Percentiles rank a stretch among this genome's conserved stretches.
Evolutionary conservation across 345 rosid species (phyloP).

Genomic region (Acer saccharum): DNA sequence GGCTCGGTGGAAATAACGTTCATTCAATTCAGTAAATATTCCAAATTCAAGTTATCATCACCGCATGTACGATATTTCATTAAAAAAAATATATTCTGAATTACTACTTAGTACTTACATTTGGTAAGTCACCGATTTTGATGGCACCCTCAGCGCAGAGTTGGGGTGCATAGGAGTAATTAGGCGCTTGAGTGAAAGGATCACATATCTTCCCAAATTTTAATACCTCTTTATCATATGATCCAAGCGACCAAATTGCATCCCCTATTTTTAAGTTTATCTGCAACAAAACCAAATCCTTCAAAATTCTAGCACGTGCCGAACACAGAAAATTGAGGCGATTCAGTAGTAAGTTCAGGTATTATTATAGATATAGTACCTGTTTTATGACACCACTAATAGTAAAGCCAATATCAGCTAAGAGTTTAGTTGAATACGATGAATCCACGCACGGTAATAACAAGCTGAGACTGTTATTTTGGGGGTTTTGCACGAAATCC

Average conservation of each 20-base stretch:
- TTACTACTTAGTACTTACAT: constrained; percentile 37
- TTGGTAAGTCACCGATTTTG: constrained; percentile 46
- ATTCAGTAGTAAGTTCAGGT: no score
- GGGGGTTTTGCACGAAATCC: constrained; percentile 50
- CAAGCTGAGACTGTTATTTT: constrained; percentile 39
- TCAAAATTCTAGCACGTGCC: background rate
- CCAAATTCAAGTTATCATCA: no score
- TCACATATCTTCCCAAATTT: constrained; percentile 43
- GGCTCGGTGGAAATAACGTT: no score
- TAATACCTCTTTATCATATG: constrained; percentile 12
- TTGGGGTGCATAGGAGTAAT: constrained; percentile 40
- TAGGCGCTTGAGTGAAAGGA: constrained; percentile 57
- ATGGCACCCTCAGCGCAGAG: constrained; percentile 44
- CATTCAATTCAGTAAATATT: no score
- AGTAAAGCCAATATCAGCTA: constrained; percentile 41
- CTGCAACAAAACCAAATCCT: constrained; percentile 28
- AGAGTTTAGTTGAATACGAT: constrained; percentile 34
- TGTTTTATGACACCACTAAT: constrained; percentile 43
- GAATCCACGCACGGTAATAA: constrained; percentile 58
- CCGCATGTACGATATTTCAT: no score
- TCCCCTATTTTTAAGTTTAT: constrained; percentile 41
- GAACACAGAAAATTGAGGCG: no score
- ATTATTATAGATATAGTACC: constrained; percentile 31
- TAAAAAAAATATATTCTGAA: background rate
- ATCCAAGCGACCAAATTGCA: constrained; percentile 21